These are phyloP conservation scores for Nemania sp. DNA, from an alignment of 2,329 filamentous ascomycete genomes.

Conservation along the genomic window DNA sequence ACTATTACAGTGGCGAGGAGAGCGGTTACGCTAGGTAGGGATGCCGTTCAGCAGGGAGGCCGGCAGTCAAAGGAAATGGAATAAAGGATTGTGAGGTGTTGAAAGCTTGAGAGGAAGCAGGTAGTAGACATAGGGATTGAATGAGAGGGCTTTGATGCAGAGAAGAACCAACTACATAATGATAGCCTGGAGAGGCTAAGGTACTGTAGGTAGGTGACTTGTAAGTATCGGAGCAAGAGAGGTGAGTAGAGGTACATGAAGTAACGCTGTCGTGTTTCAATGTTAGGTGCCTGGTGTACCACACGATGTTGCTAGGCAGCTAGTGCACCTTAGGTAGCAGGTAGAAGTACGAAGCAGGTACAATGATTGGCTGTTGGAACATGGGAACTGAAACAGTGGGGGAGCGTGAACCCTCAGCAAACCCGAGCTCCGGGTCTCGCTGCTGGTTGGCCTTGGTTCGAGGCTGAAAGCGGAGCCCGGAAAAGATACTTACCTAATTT, in stretches of 20 bases:
- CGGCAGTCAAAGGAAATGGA: background rate
- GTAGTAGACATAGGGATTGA: background rate
- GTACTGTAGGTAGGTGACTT: too few species aligned
- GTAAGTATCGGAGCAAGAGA: too few species aligned
- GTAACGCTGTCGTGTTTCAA: conserved; percentile 9
- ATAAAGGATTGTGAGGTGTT: background rate
- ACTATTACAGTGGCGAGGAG: background rate
- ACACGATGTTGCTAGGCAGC: too few species aligned
- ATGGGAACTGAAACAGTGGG: conserved; percentile 4
- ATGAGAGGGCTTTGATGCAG: conserved; percentile 3
- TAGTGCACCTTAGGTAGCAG: too few species aligned
- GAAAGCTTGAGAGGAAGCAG: too few species aligned
- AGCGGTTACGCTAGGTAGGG: too few species aligned
- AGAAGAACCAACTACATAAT: background rate
- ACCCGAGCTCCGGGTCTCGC: conserved; percentile 1
- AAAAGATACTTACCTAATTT: too few species aligned
- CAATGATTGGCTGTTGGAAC: too few species aligned
- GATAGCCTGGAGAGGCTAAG: too few species aligned
- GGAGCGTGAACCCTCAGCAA: background rate
- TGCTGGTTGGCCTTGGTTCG: background rate
- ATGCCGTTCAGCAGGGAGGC: too few species aligned
- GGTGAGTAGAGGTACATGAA: too few species aligned
- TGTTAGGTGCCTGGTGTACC: background rate
- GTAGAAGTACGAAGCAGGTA: background rate
- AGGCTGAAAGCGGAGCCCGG: conserved; percentile 1